Base-by-base conservation (phyloP, 805 yeast species). In the Candida awuae region DNA sequence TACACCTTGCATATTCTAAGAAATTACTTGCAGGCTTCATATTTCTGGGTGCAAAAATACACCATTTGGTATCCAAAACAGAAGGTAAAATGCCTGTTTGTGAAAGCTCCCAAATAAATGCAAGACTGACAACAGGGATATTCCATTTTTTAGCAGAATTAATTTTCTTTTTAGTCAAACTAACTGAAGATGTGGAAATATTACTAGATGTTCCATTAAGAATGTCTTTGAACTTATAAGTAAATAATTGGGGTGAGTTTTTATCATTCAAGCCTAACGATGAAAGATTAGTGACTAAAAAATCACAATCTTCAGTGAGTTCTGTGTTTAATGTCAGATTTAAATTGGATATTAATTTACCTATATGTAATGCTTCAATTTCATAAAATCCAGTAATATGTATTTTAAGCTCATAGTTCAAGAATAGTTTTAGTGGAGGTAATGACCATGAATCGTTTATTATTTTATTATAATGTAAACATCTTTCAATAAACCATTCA, bases 121-220 rank as follows among this genome's bases (percentile, higher is more conserved):
- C 70, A 2, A 71, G 43, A 0, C 81, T 69, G 0, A 75, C 70
- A n/a, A 78, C 68, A 1, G 84, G 84, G 10, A 77, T 68, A 22
- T 58, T 52, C 73, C 81, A 72, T 23, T 59, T 59, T 42, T 73
- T 74, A 1, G 82, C 78, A 23, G 81, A 82, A 36, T 62, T 60
- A 34, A 78, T 66, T 48, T 78, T 78, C 41, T 66, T 71, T 38
- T 63, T 70, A 4, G 80, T 66, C 9, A 39, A 23, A 16, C 29
- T 35, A 4, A 26, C 34, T 1, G 79, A 65, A 8, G 65, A 53
- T 2, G 61, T 29, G 2, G 46, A 44, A 6, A 15, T 8, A 10
- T 10, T 21, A 4, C 23, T 20, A 0, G 54, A 35, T 2, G 44
- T 31, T 4, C 40, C 35, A 2, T 41, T 33, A 3, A 59, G 29